Base-by-base conservation (phyloP, 1,284 basidiomycete species). In the Sporisorium exsertum region DNA sequence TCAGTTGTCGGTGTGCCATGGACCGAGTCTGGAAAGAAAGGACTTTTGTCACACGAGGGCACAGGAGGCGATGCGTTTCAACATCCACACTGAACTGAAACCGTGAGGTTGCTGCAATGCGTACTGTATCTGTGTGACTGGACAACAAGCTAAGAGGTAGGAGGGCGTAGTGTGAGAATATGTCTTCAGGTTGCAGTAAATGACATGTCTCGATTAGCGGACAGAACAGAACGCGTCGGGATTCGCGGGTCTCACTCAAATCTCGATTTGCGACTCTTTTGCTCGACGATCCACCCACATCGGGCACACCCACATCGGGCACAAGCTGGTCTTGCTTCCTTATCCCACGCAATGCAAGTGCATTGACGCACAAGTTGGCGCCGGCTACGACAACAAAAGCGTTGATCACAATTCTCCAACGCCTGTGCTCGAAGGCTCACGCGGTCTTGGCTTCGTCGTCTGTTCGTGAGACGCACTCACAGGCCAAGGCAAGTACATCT, bases 181-280 rank as follows among this genome's bases (percentile, higher is more conserved):
- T 22, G 16, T 5, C 9, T 47, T 47, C 40, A 26, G 47, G 13
- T 58, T 37, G 71, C 71, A 61, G 58, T 68, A 68, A 58, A 29
- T 73, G 71, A 73, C 71, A 73, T 73, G 71, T 73, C 65, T 46
- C 71, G 35, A 64, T 55, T 20, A 27, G 56, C 58, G 50, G 68
- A 12, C 20, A 16, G 29, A 2, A 5, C 8, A 9, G 26, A n/a
- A 27, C 46, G 46, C 24, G 49, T 13, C 20, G 40, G 40, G 33
- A 43, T 51, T 59, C 18, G 20, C 16, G 20, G 32, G 16, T 50
- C 49, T 50, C 49, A 32, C 37, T n/a, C 18, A 16, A 32, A 50
- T 50, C 49, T 20, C 27, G 29, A 50, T 50, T 32, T 12, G 18
- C n/a, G 49, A 50, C 29, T 10, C 29, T 32, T 32, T 29, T 24